Percentiles rank a stretch among this genome's conserved stretches.
These are phyloP conservation scores for Euphorbia schlechtendalii DNA, from an alignment of 441 rosid species.

Conservation along the genomic window DNA sequence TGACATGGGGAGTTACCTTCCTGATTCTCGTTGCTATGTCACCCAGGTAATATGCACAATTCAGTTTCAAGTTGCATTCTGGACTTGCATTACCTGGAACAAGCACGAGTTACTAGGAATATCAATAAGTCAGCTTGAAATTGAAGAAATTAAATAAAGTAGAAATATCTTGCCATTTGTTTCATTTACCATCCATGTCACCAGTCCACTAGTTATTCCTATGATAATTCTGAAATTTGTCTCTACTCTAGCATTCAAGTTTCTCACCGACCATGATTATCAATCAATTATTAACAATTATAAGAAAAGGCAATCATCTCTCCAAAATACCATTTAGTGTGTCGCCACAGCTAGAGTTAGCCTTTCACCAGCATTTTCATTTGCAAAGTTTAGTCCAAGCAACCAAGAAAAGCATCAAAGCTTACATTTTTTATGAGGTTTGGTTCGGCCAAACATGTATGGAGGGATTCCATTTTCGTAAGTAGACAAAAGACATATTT, in stretches of 20 bases:
- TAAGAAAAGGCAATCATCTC: too few species aligned
- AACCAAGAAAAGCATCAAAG: too few species aligned
- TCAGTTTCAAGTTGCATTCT: slow-evolving; percentile 74
- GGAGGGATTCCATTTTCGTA: too few species aligned
- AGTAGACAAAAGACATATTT: too few species aligned
- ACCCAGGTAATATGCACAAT: slow-evolving; percentile 83
- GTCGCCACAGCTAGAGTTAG: too few species aligned
- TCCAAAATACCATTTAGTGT: too few species aligned
- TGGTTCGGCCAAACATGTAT: too few species aligned
- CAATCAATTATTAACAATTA: not conserved
- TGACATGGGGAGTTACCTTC: slow-evolving; percentile 46
- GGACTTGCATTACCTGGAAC: slow-evolving; percentile 78
- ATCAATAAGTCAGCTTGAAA: slow-evolving; percentile 12
- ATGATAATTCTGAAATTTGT: not conserved
- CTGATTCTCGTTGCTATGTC: slow-evolving; percentile 91
- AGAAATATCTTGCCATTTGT: not conserved
- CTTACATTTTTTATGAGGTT: too few species aligned
- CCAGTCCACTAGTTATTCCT: not conserved
- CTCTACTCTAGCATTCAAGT: not conserved
- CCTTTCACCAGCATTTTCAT: too few species aligned
- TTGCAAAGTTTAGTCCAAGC: too few species aligned
- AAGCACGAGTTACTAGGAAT: too few species aligned
- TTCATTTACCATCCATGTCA: not conserved
- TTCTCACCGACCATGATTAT: not conserved
- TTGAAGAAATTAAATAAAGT: not conserved